Percentiles rank a stretch among this genome's conserved stretches.
phyloP scores from a whole-genome alignment of 2,329 filamentous ascomycete species.

The Apiospora marii region DNA sequence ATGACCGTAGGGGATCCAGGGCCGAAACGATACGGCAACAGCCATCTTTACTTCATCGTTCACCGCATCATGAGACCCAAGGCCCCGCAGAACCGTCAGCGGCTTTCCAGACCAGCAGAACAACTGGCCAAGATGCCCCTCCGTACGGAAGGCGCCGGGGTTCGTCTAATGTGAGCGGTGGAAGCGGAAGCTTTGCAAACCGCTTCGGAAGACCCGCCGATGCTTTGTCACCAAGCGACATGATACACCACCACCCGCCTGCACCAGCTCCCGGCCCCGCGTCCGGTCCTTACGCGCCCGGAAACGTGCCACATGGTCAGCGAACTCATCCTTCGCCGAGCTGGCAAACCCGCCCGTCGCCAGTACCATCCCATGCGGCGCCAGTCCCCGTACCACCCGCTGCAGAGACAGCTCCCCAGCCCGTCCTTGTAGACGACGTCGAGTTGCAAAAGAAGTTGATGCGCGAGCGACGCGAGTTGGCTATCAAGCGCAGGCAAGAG shows the following conservation, averaged over 20 bases:
- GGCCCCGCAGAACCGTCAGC: constrained; percentile 83
- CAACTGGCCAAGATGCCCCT: constrained; percentile 65
- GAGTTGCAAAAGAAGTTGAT: constrained; percentile 76
- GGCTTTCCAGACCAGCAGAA: constrained; percentile 82
- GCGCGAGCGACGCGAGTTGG: constrained; percentile 73
- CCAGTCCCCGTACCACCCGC: constrained; percentile 48
- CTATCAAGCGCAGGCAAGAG: constrained; percentile 71
- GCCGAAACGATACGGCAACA: constrained; percentile 74
- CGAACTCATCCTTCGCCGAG: constrained; percentile 31
- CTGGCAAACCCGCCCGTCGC: constrained; percentile 55
- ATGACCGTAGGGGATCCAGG: constrained; percentile 77
- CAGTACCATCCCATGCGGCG: constrained; percentile 50
- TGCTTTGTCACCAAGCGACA: constrained; percentile 49
- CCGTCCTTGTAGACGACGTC: constrained; percentile 60
- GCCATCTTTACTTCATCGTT: constrained; percentile 80
- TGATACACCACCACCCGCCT: constrained; percentile 39
- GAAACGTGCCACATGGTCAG: constrained; percentile 37
- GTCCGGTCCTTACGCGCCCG: constrained; percentile 50
- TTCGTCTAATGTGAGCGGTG: constrained; percentile 91
- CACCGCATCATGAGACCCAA: constrained; percentile 65
- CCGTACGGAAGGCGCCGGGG: constrained; percentile 79
- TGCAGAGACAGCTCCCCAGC: constrained; percentile 41
- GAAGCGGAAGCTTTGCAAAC: constrained; percentile 74
- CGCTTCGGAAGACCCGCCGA: constrained; percentile 58
- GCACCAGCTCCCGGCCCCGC: constrained; percentile 40